Evolutionary conservation across 345 rosid species (phyloP).

Genomic region (Brassica incana): DNA sequence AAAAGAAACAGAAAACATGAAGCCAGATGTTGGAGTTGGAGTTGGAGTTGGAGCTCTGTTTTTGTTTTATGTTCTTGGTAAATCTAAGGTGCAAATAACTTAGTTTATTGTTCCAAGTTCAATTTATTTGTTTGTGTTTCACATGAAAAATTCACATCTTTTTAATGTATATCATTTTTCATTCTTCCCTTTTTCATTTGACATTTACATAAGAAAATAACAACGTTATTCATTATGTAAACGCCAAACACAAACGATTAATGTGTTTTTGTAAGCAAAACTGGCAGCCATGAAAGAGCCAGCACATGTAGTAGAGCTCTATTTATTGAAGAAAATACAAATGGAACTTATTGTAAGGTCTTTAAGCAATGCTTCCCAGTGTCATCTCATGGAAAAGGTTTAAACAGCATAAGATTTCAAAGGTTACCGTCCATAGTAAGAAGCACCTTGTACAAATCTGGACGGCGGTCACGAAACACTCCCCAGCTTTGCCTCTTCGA

Average conservation of each 20-base stretch:
- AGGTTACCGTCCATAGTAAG: slow-evolving; percentile 79
- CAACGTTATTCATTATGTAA: neutral
- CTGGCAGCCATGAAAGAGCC: neutral
- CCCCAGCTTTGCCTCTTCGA: slow-evolving; percentile 86
- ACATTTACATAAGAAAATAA: neutral
- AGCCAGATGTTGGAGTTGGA: neutral
- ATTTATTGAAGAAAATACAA: neutral
- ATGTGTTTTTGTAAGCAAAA: neutral
- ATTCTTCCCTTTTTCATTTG: neutral
- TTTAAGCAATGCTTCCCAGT: neutral
- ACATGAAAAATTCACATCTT: neutral
- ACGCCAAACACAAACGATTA: neutral
- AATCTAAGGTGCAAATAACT: slow-evolving; percentile 5
- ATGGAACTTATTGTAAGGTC: neutral
- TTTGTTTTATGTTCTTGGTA: neutral
- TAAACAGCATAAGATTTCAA: neutral
- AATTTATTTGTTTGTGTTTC: neutral
- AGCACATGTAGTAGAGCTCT: neutral
- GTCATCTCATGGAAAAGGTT: slow-evolving; percentile 10
- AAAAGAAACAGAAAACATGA: slow-evolving; percentile 12
- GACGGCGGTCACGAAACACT: slow-evolving; percentile 84
- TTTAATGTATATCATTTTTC: no score
- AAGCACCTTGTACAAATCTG: slow-evolving; percentile 83
- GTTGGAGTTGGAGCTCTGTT: neutral
- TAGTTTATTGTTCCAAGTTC: neutral